These are phyloP conservation scores for Reticulascus tulasneorum DNA, from an alignment of 2,329 filamentous ascomycete genomes.

Conservation along the genomic window DNA sequence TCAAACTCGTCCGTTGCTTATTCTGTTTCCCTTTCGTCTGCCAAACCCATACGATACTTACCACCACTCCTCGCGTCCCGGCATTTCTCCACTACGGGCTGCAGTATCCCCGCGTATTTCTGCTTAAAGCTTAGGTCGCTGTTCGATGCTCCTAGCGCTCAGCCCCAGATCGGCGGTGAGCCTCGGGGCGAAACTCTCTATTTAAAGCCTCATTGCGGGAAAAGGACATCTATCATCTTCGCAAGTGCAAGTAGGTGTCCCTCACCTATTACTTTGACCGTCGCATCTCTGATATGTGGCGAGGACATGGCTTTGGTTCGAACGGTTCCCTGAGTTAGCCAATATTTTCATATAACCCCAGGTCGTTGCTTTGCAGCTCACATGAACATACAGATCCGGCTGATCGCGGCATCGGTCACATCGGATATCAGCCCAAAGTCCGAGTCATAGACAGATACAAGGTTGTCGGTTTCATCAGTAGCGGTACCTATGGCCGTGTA, in stretches of 20 bases:
- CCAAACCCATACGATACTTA: background rate
- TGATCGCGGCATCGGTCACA: constrained; percentile 42
- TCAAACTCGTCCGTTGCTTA: constrained; percentile 14
- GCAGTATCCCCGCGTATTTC: background rate
- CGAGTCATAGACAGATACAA: constrained; percentile 91
- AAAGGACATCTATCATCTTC: too few relatives aligned
- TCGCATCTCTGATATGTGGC: too few relatives aligned
- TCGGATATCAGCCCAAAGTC: constrained; percentile 70
- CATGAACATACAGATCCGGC: constrained; percentile 41
- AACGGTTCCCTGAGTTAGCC: too few relatives aligned
- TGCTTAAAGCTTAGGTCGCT: constrained; percentile 9
- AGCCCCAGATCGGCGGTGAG: constrained; percentile 13
- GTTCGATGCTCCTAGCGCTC: constrained; percentile 6
- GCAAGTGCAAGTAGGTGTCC: too few relatives aligned
- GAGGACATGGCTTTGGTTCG: too few relatives aligned
- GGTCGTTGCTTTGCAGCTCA: too few relatives aligned
- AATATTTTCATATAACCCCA: too few relatives aligned
- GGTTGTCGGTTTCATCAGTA: constrained; percentile 97
- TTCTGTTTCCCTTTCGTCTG: background rate
- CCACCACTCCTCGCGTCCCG: constrained; percentile 3
- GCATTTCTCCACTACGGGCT: background rate
- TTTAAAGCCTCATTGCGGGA: too few relatives aligned
- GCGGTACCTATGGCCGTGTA: constrained; percentile 94
- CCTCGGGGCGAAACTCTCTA: too few relatives aligned
- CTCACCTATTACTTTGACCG: too few relatives aligned